Conservation (phyloP, 2,329 filamentous ascomycete species). For the Epichloe elymi region DNA sequence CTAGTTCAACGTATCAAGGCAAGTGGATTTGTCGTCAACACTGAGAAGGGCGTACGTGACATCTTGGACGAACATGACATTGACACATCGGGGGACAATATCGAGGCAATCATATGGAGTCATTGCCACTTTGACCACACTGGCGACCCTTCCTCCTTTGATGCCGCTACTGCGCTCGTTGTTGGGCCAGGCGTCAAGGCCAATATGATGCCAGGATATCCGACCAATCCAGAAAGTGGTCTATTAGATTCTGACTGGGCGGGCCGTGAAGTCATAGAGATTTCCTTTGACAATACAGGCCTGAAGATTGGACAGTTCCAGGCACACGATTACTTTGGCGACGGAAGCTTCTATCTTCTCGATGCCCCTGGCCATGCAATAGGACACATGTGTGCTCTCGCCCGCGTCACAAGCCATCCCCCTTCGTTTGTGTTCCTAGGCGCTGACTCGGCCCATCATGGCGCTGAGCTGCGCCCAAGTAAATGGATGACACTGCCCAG, state of each 20-base stretch:
- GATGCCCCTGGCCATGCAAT: constrained; percentile 15
- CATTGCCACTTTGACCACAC: constrained; percentile 18
- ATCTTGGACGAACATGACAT: background rate
- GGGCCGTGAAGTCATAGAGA: constrained; percentile 7
- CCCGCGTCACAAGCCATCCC: constrained; percentile 6
- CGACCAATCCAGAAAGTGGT: constrained; percentile 2
- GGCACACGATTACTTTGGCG: constrained; percentile 28
- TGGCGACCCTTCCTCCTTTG: constrained; percentile 15
- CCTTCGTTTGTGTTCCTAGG: constrained; percentile 12
- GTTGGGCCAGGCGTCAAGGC: constrained; percentile 13
- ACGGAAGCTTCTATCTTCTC: constrained; percentile 28
- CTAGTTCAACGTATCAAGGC: background rate
- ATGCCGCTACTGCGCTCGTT: constrained; percentile 11
- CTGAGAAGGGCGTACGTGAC: background rate
- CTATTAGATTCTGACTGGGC: constrained; percentile 9
- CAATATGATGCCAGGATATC: constrained; percentile 8
- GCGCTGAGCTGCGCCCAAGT: constrained; percentile 6
- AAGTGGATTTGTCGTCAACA: background rate
- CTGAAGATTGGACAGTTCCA: constrained; percentile 20
- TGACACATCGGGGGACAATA: background rate
- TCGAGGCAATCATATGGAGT: constrained; percentile 16
- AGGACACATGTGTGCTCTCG: constrained; percentile 12
- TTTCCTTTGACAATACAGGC: constrained; percentile 5
- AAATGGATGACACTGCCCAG: background rate
- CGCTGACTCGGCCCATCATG: constrained; percentile 10